Evolutionary conservation across 768 basidiomycete genomes (phyloP), one percentile per base, ranked within the genome.

Genomic region (Aureoboletus auriporus): DNA sequence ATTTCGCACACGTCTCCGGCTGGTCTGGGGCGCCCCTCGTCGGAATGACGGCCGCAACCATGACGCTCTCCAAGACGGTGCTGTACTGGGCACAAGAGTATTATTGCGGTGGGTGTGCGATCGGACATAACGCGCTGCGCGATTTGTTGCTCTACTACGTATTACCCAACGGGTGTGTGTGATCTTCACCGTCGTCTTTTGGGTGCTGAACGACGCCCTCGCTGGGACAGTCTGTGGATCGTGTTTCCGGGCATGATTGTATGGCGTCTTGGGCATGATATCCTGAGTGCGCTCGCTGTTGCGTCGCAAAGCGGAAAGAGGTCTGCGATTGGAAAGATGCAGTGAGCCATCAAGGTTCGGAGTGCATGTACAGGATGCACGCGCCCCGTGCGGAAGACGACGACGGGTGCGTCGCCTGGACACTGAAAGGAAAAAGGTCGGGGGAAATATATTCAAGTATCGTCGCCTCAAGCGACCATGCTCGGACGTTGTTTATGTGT

Each of bases 1-100:
- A 89, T 68, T 77, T 84, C 28, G 80, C 83, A 2, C 83, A 93
- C 58, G 70, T 82, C 51, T 65, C 69, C 10, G 58, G 67, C 44
- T 83, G 82, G 66, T 78, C 87, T 3, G 69, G 78, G 11, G 88
- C 92, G 0, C 77, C 86, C 2, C 54, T 93, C 26, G 59, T 94
- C 46, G 93, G 90, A 5, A 87, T 93, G 59, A 72, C 78, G 14
- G 75, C 80, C 1, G 83, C 76, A 3, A 65, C 76, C n/a, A 83
- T 92, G 84, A 94, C 93, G 0, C 68, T 93, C 36, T 78, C 83
- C 33, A 94, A 95, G 71, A 95, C 93, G 3, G 62, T 82, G 7
- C 74, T 95, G n/a, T 95, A 94, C 67, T 80, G 78, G 75, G 63
- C 73, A 12, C 84, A 91, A 62, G 92, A 93, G 65, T 86, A 84